Evolutionary conservation across 2,329 filamentous ascomycete species (phyloP).

Genomic region (Penicillium sp.): DNA sequence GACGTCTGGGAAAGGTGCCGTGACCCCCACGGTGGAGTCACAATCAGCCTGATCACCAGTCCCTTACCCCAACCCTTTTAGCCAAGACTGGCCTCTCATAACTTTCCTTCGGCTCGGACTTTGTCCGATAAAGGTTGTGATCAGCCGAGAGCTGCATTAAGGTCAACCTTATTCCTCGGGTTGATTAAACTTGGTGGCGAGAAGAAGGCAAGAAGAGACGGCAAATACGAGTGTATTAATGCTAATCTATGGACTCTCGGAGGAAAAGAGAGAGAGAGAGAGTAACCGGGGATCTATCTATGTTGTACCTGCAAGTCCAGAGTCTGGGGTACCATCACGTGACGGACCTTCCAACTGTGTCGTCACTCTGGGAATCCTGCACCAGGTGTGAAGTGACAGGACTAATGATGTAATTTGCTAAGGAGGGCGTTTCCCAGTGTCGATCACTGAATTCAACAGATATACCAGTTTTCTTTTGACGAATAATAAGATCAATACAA

Average conservation of each 20-base stretch:
- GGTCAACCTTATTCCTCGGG: background rate
- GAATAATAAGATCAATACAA: too few species aligned
- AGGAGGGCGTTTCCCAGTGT: background rate
- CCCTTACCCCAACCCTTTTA: background rate
- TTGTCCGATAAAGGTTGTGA: conserved; percentile 4
- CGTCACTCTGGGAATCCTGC: background rate
- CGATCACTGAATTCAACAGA: background rate
- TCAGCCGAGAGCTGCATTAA: background rate
- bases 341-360: background rate
- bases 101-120: background rate
- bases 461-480: background rate
- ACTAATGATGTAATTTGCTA: background rate
- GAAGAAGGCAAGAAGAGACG: too few species aligned
- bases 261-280: too few species aligned
- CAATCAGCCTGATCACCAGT: background rate
- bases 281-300: too few species aligned
- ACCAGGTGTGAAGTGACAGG: background rate
- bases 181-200: too few species aligned
- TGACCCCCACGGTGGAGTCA: conserved; percentile 4
- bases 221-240: too few species aligned
- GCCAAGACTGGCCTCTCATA: background rate
- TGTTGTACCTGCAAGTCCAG: too few species aligned
- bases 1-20: background rate
- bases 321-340: too few species aligned
- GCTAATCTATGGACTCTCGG: too few species aligned